Evolutionary conservation across 2,329 filamentous ascomycete species (phyloP).

Genomic region (Aspergillus brasiliensis): DNA sequence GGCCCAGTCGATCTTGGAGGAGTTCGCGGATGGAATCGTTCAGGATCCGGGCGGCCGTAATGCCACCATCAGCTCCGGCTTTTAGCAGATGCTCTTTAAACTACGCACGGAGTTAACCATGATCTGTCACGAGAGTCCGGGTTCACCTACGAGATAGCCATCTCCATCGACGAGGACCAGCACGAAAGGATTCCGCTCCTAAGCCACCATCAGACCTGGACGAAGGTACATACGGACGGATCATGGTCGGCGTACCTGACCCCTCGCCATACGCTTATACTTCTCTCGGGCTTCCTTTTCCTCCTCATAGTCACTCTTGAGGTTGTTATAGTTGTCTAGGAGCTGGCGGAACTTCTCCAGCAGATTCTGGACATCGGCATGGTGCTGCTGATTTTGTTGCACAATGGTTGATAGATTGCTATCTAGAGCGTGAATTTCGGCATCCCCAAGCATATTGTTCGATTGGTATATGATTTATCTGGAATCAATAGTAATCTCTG

Average conservation of each 20-base stretch:
- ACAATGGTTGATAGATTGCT: conserved; percentile 13
- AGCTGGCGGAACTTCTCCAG: conserved; percentile 48
- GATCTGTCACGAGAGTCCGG: conserved; percentile 50
- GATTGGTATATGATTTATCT: neutral
- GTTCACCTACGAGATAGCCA: conserved; percentile 50
- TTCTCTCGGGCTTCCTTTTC: conserved; percentile 56
- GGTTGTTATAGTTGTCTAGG: conserved; percentile 56
- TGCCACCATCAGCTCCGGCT: conserved; percentile 57
- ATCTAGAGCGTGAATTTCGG: conserved; percentile 21
- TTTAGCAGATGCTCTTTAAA: conserved; percentile 55
- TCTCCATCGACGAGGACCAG: conserved; percentile 65
- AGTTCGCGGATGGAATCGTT: conserved; percentile 54
- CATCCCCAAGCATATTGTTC: conserved; percentile 21
- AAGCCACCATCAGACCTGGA: conserved; percentile 16
- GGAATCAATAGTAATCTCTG: neutral
- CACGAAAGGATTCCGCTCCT: conserved; percentile 60
- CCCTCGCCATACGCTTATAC: conserved; percentile 57
- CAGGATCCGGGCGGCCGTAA: conserved; percentile 56
- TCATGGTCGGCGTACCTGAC: conserved; percentile 37
- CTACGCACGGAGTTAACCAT: conserved; percentile 56
- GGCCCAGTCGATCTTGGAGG: conserved; percentile 45
- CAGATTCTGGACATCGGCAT: conserved; percentile 35
- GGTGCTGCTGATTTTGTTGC: conserved; percentile 30
- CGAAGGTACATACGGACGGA: neutral
- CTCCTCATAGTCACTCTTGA: conserved; percentile 62